phyloP scores from a whole-genome alignment of 176 grass and related monocot species.

The Saccharum officinarum region DNA sequence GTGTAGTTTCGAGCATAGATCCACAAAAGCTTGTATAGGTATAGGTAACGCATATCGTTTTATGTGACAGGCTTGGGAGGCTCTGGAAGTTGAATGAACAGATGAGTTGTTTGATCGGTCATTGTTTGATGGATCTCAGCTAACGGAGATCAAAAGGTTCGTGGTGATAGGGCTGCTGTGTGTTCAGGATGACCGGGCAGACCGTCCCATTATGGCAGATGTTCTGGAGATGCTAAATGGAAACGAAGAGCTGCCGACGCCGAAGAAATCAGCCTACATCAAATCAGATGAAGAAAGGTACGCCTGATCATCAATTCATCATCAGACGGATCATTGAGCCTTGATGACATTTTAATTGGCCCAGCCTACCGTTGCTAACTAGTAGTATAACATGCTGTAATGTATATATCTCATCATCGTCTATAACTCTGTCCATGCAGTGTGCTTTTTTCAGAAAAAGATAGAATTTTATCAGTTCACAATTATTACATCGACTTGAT shows the following conservation, averaged over 20 bases:
- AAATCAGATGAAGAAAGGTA: neutral
- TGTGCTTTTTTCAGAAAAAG: too few relatives aligned
- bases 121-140: neutral
- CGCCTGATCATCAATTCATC: too few relatives aligned
- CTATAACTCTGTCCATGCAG: too few relatives aligned
- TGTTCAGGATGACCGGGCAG: neutral
- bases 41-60: neutral
- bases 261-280: neutral
- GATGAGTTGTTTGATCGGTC: neutral
- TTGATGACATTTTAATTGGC: too few relatives aligned
- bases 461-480: too few relatives aligned
- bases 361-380: too few relatives aligned
- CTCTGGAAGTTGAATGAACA: neutral
- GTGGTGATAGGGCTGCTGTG: neutral
- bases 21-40: neutral
- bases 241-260: neutral
- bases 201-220: neutral
- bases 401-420: too few relatives aligned
- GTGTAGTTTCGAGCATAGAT: neutral
- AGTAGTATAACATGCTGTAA: too few relatives aligned
- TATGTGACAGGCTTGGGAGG: neutral
- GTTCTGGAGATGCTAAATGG: neutral
- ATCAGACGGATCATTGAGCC: too few relatives aligned
- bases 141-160: neutral
- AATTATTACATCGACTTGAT: too few relatives aligned